Evolutionary conservation across 2,329 filamentous ascomycete genomes (phyloP).

Genomic region (Colletotrichum shisoi): DNA sequence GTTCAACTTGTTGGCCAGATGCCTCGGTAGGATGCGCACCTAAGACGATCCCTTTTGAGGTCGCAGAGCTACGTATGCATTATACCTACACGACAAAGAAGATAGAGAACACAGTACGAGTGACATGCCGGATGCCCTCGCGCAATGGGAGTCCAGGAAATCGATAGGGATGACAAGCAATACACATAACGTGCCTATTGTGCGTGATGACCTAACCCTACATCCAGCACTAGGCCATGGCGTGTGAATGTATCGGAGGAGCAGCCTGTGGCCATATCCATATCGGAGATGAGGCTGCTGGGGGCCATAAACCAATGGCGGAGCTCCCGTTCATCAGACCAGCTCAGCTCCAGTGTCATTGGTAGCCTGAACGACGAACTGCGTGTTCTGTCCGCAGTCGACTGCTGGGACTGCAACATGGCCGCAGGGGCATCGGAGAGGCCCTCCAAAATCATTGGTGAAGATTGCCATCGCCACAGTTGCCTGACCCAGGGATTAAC

Average conservation of each 20-base stretch:
- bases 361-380: constrained; percentile 17
- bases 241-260: neutral
- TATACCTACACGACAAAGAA: no score
- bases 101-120: no score
- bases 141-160: neutral
- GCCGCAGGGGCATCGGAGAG: neutral
- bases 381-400: neutral
- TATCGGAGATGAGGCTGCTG: constrained; percentile 5
- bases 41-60: no score
- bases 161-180: neutral
- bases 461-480: constrained; percentile 24
- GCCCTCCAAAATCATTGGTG: neutral
- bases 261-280: neutral
- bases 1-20: neutral
- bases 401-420: neutral
- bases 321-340: neutral
- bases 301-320: neutral
- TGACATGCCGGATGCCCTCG: neutral
- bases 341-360: neutral
- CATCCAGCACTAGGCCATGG: neutral
- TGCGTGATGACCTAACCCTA: neutral
- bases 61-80: no score
- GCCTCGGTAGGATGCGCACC: no score
- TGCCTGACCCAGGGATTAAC: constrained; percentile 10
- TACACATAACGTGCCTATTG: neutral